Conservation (phyloP, 2,329 filamentous ascomycete genomes). For the Kalaharituber pfeilii region DNA sequence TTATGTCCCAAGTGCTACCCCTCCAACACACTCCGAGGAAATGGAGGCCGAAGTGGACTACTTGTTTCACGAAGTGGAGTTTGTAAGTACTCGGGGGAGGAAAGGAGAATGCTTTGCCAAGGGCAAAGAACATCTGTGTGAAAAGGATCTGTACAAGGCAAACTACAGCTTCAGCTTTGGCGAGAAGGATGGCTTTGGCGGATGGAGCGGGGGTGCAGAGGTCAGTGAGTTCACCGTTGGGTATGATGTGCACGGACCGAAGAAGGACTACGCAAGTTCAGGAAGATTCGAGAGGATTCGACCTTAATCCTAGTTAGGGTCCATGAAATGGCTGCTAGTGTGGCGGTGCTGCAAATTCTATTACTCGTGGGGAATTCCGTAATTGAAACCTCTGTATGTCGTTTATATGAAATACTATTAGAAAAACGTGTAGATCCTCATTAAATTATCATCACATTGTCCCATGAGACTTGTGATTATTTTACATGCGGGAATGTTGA, state of each 20-base stretch:
- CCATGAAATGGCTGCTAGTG: no score
- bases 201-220: slow-evolving; percentile 1
- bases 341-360: no score
- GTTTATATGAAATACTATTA: no score
- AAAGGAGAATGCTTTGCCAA: background rate
- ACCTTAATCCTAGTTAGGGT: no score
- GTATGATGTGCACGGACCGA: slow-evolving; percentile 28
- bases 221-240: slow-evolving; percentile 25
- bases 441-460: no score
- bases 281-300: slow-evolving; percentile 20
- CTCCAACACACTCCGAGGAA: background rate
- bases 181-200: background rate
- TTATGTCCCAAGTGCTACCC: background rate
- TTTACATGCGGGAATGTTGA: no score
- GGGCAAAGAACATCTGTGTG: slow-evolving; percentile 17
- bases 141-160: slow-evolving; percentile 17
- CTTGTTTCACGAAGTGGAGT: slow-evolving; percentile 15
- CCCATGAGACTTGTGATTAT: no score
- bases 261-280: slow-evolving; percentile 29
- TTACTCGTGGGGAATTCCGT: no score
- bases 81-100: slow-evolving; percentile 1
- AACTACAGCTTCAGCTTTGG: slow-evolving; percentile 16
- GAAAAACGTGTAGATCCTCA: no score
- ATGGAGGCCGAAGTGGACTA: slow-evolving; percentile 12
- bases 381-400: no score